Evolutionary conservation across 176 grass and related monocot species (phyloP).

Genomic region (Zoysia japonica): DNA sequence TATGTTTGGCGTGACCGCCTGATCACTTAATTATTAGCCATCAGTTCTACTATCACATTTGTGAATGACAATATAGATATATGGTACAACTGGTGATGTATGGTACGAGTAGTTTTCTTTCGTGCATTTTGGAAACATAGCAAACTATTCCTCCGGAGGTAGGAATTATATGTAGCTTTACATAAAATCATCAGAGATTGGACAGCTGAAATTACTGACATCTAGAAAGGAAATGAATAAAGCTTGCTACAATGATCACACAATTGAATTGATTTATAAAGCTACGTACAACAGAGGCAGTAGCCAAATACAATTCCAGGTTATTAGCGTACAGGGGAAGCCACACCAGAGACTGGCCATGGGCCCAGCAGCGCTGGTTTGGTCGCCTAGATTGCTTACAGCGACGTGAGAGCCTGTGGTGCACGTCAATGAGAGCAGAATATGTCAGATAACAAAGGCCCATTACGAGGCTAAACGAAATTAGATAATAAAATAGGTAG

Average conservation of each 20-base stretch:
- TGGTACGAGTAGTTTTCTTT: too few relatives aligned
- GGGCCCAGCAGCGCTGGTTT: slow-evolving; percentile 24
- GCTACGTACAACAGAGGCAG: slow-evolving; percentile 26
- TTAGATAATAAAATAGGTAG: background rate
- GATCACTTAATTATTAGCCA: too few relatives aligned
- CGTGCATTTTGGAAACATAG: too few relatives aligned
- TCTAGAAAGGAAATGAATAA: background rate
- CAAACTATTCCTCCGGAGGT: background rate
- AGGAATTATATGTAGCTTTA: background rate
- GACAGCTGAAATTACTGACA: background rate
- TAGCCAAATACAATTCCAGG: slow-evolving; percentile 22
- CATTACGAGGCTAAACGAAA: background rate
- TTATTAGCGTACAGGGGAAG: background rate
- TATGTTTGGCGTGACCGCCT: too few relatives aligned
- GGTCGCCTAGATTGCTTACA: slow-evolving; percentile 24
- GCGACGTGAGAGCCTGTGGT: slow-evolving; percentile 56
- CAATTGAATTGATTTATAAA: background rate
- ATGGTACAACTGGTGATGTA: background rate
- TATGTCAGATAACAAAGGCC: background rate
- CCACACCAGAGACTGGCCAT: slow-evolving; percentile 18
- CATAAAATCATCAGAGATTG: background rate
- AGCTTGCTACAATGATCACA: background rate
- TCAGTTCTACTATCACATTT: too few relatives aligned
- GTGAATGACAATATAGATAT: background rate
- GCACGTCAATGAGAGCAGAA: background rate